These are phyloP conservation scores for Musa schizocarpa DNA, from an alignment of 176 grass and related monocot genomes.

Conservation along the genomic window DNA sequence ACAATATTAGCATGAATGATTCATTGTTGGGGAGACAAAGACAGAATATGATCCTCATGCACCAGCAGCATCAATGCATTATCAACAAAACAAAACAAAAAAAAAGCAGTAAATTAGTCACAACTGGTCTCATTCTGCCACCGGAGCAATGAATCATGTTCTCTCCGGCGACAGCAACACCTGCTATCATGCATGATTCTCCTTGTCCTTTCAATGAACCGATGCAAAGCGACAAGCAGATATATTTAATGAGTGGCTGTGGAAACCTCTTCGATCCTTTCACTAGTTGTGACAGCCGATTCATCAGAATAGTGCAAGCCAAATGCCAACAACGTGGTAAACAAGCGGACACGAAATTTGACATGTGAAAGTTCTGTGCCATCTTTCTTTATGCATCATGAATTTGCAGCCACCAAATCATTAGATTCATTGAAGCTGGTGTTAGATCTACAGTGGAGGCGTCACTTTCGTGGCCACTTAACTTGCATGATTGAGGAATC, in stretches of 20 bases:
- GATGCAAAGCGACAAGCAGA: not conserved
- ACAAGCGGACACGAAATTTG: not conserved
- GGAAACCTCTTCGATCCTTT: not conserved
- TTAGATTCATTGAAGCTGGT: not conserved
- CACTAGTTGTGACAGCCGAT: not conserved
- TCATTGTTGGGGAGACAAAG: too few relatives aligned
- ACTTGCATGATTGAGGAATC: too few relatives aligned
- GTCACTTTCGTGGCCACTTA: not conserved
- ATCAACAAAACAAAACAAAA: too few relatives aligned
- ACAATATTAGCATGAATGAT: too few relatives aligned
- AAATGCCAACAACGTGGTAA: not conserved
- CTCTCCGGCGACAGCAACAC: not conserved
- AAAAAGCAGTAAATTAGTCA: not conserved
- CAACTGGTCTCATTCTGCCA: not conserved
- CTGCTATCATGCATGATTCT: not conserved
- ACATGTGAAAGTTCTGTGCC: conserved; percentile 5
- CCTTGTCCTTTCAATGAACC: not conserved
- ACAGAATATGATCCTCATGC: too few relatives aligned
- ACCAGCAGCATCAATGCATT: too few relatives aligned
- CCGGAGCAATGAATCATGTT: not conserved
- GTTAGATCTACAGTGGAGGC: not conserved
- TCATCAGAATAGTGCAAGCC: not conserved
- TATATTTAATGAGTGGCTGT: not conserved
- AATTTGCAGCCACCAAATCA: not conserved
- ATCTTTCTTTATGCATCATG: not conserved